These are phyloP conservation scores for Graphiopsis chlorocephala DNA, from an alignment of 2,329 filamentous ascomycete genomes.

Conservation along the genomic window DNA sequence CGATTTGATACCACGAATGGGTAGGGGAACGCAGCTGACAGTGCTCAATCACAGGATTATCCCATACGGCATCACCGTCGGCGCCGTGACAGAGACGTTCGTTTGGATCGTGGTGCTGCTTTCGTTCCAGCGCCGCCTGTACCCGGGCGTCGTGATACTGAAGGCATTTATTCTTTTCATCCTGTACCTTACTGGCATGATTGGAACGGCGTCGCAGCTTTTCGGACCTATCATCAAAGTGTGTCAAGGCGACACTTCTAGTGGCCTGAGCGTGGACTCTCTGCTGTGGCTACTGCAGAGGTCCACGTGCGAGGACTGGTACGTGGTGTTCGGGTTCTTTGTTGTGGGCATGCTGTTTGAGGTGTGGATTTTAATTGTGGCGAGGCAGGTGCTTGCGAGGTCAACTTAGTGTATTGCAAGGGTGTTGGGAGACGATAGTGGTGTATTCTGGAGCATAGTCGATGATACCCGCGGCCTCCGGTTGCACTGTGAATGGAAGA, in stretches of 20 bases:
- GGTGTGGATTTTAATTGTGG: slow-evolving; percentile 65
- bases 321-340: slow-evolving; percentile 62
- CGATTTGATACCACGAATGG: not conserved
- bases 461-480: not conserved
- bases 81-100: slow-evolving; percentile 56
- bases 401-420: slow-evolving; percentile 27
- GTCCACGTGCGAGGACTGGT: slow-evolving; percentile 63
- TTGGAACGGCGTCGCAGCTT: slow-evolving; percentile 61
- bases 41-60: slow-evolving; percentile 52
- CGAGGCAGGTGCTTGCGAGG: slow-evolving; percentile 27
- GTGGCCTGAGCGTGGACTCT: slow-evolving; percentile 53
- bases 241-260: slow-evolving; percentile 56
- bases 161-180: slow-evolving; percentile 61
- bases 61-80: slow-evolving; percentile 60
- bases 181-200: slow-evolving; percentile 60
- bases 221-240: slow-evolving; percentile 50
- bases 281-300: slow-evolving; percentile 62
- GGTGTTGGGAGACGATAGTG: not conserved
- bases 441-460: not conserved
- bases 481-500: not conserved
- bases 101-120: slow-evolving; percentile 57
- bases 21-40: not conserved
- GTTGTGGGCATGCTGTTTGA: slow-evolving; percentile 61
- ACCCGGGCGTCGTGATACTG: slow-evolving; percentile 59
- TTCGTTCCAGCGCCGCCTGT: slow-evolving; percentile 53